A percentile compares a stretch with the other conserved stretches of the same genome.
Conservation (phyloP, 768 basidiomycete genomes). For the Psilocybe sp. region DNA sequence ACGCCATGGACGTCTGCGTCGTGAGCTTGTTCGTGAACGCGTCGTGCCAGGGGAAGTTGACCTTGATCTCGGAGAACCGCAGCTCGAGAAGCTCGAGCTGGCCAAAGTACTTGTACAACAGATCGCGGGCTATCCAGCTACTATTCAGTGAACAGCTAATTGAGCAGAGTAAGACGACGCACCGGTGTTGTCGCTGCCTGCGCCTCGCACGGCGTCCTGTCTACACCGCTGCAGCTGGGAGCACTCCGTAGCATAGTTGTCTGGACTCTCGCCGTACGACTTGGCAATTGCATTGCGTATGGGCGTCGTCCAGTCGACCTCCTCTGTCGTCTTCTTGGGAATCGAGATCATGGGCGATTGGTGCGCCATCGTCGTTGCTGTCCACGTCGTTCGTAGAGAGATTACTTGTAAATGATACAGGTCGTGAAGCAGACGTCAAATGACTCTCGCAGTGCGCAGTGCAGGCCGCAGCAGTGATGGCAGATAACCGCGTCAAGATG, state of each 20-base stretch:
- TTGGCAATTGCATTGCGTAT: slow-evolving; percentile 84
- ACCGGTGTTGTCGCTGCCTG: slow-evolving; percentile 96
- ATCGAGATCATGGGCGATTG: slow-evolving; percentile 90
- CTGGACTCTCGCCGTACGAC: slow-evolving; percentile 92
- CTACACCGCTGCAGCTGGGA: slow-evolving; percentile 84
- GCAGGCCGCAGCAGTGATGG: too few relatives aligned
- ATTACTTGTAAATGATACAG: too few relatives aligned
- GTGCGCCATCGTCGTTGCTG: slow-evolving; percentile 50
- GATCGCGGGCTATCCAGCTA: slow-evolving; percentile 66
- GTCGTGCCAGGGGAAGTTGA: slow-evolving; percentile 96
- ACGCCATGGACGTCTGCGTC: slow-evolving; percentile 94
- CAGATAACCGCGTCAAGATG: too few relatives aligned
- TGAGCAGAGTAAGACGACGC: slow-evolving; percentile 14
- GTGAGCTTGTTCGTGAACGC: slow-evolving; percentile 94
- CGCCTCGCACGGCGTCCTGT: slow-evolving; percentile 94
- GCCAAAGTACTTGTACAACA: slow-evolving; percentile 99
- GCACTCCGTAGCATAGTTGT: slow-evolving; percentile 83
- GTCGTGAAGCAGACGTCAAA: too few relatives aligned
- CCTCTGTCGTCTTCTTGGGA: slow-evolving; percentile 91
- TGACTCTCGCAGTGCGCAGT: too few relatives aligned
- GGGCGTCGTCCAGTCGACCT: slow-evolving; percentile 93
- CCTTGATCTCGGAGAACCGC: slow-evolving; percentile 93
- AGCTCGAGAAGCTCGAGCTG: slow-evolving; percentile 97
- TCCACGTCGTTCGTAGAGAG: too few relatives aligned
- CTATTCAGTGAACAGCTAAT: background rate